These are phyloP conservation scores for Crithidia expoeki DNA, from an alignment of 208 protist species.

Conservation along the genomic window DNA sequence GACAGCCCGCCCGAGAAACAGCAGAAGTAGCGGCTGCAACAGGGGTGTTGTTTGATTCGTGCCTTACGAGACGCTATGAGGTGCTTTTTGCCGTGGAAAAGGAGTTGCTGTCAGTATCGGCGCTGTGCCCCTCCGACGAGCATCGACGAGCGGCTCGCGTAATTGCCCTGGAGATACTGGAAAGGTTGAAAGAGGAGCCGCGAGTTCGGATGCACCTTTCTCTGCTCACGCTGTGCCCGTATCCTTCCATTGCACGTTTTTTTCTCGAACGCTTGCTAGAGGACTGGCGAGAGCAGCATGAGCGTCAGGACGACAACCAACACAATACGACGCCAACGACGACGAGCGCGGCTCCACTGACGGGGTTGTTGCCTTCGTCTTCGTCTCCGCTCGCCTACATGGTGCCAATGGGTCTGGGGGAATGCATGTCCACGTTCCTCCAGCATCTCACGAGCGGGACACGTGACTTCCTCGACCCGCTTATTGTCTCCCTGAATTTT, in stretches of 20 bases:
- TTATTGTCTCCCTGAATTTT: constrained; percentile 73
- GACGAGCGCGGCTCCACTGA: too few relatives aligned
- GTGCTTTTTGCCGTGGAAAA: constrained; percentile 60
- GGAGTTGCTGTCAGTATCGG: constrained; percentile 55
- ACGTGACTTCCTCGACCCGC: constrained; percentile 67
- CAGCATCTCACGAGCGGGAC: constrained; percentile 39
- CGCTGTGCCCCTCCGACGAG: constrained; percentile 42
- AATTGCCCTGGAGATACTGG: constrained; percentile 45
- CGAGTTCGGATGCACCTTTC: constrained; percentile 58
- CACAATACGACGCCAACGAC: neutral
- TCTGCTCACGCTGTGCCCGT: constrained; percentile 71
- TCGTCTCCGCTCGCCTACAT: constrained; percentile 12
- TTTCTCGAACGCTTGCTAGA: constrained; percentile 50
- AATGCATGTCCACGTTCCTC: constrained; percentile 46
- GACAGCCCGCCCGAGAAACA: neutral
- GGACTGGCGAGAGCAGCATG: constrained; percentile 46
- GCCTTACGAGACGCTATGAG: constrained; percentile 49
- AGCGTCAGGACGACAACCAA: neutral
- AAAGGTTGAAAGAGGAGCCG: constrained; percentile 40
- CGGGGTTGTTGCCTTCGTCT: neutral
- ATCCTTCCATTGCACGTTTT: constrained; percentile 65
- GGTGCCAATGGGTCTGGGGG: constrained; percentile 41
- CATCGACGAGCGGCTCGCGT: constrained; percentile 42
- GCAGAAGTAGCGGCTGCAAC: neutral
- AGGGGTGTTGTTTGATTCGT: constrained; percentile 2